Percentiles rank a stretch among this genome's conserved stretches.
These are phyloP conservation scores for Suhomyces bribrorum DNA, from an alignment of 1,139 yeast genomes.

Conservation along the genomic window DNA sequence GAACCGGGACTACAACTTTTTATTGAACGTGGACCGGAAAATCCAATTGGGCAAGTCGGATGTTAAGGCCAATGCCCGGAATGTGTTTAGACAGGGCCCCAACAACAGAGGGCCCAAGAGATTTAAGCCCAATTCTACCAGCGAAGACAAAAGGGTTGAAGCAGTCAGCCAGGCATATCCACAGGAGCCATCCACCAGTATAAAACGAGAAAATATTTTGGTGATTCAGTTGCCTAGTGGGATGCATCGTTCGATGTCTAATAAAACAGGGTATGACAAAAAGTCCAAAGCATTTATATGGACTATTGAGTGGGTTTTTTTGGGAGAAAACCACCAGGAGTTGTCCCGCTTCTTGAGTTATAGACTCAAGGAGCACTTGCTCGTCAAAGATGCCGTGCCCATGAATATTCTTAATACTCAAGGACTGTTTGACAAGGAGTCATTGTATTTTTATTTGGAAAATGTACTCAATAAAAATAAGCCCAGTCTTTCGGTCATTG, in stretches of 20 bases:
- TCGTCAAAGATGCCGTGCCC: constrained; percentile 43
- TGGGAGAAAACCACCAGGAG: constrained; percentile 28
- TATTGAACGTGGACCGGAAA: constrained; percentile 60
- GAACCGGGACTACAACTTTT: constrained; percentile 82
- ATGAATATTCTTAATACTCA: constrained; percentile 28
- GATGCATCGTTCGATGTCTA: constrained; percentile 67
- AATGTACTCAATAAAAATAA: constrained; percentile 28
- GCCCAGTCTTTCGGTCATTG: constrained; percentile 23
- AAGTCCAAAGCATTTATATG: constrained; percentile 63
- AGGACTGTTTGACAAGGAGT: constrained; percentile 19
- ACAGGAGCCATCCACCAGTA: constrained; percentile 25
- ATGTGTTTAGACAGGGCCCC: constrained; percentile 35
- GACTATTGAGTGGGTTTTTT: constrained; percentile 75
- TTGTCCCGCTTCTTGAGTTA: constrained; percentile 43
- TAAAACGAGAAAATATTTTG: constrained; percentile 41
- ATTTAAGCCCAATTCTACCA: constrained; percentile 22
- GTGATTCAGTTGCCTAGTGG: constrained; percentile 63
- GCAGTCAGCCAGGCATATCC: constrained; percentile 27
- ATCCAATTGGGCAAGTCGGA: constrained; percentile 56
- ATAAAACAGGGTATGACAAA: constrained; percentile 76
- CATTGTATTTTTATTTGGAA: constrained; percentile 34
- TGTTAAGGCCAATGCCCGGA: constrained; percentile 37
- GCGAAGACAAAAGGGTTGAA: constrained; percentile 27
- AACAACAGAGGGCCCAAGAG: constrained; percentile 25
- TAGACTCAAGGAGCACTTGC: constrained; percentile 43